These are phyloP conservation scores for Phytophthora melonis DNA, from an alignment of 352 stramenopile species.

Conservation along the genomic window DNA sequence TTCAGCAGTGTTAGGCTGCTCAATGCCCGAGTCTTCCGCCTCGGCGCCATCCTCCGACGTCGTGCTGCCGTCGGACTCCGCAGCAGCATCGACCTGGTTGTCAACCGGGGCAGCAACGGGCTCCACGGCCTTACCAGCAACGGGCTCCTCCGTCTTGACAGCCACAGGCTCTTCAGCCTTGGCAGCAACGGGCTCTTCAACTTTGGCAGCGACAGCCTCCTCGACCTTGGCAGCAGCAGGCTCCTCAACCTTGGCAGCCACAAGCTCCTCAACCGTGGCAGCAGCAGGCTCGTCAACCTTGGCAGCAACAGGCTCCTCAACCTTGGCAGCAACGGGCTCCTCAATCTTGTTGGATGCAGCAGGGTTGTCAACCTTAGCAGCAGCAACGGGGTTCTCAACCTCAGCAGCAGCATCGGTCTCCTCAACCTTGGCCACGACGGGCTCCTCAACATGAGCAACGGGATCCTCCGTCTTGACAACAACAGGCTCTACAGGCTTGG, in stretches of 20 bases:
- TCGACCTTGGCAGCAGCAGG: neutral
- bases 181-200: conserved; percentile 1
- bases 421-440: conserved; percentile 1
- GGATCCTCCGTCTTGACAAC: too few species aligned
- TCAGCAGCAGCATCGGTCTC: neutral
- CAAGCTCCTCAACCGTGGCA: conserved; percentile 1
- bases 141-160: conserved; percentile 2
- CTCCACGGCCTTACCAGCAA: neutral
- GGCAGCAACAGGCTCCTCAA: conserved; percentile 9
- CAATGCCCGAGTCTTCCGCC: conserved; percentile 28
- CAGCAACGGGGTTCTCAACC: conserved; percentile 7
- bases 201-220: neutral
- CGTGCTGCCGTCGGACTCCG: conserved; percentile 37
- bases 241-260: conserved; percentile 1
- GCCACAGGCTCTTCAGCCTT: neutral
- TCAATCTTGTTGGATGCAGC: neutral
- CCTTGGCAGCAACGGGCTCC: neutral
- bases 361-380: conserved; percentile 8
- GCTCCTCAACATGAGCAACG: neutral
- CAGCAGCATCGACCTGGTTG: conserved; percentile 28
- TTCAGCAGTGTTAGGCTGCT: conserved; percentile 28
- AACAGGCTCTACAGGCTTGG: neutral
- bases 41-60: conserved; percentile 39
- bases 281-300: neutral
- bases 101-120: neutral